Percentiles rank a stretch among this genome's conserved stretches.
Conservation (phyloP, 2,329 filamentous ascomycete genomes). For the Acrodontium crateriforme region DNA sequence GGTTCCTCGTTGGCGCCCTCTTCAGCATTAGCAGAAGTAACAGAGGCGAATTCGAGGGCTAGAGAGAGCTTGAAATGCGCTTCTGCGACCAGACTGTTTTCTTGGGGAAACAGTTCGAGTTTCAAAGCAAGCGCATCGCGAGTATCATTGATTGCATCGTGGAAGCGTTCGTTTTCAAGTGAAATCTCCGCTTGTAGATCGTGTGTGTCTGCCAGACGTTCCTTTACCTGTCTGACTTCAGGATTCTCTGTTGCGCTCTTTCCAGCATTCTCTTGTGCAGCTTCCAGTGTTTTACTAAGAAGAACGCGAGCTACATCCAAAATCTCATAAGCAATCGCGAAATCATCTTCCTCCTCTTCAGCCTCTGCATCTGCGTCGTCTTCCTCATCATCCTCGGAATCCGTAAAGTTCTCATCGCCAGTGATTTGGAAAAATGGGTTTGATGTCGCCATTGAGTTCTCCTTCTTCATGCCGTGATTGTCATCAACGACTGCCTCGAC, state of each 20-base stretch:
- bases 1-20: conserved; percentile 26
- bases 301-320: conserved; percentile 49
- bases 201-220: conserved; percentile 82
- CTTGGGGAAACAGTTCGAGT: conserved; percentile 60
- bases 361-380: conserved; percentile 30
- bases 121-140: conserved; percentile 67
- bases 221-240: conserved; percentile 51
- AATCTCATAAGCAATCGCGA: conserved; percentile 49
- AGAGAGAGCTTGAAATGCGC: conserved; percentile 94
- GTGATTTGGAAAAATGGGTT: conserved; percentile 84
- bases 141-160: conserved; percentile 73
- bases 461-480: conserved; percentile 27
- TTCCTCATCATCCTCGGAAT: conserved; percentile 51
- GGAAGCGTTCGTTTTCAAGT: conserved; percentile 89
- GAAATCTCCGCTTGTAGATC: conserved; percentile 91
- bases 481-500: conserved; percentile 28
- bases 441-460: conserved; percentile 35
- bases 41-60: conserved; percentile 82
- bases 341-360: conserved; percentile 46
- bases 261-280: conserved; percentile 31
- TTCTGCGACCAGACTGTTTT: conserved; percentile 79
- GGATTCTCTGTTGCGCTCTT: conserved; percentile 30
- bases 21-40: conserved; percentile 42
- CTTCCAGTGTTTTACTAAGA: conserved; percentile 42
- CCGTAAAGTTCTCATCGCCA: conserved; percentile 87